phyloP scores from a whole-genome alignment of 352 stramenopile genomes.

The Globisporangium recalcitrans region DNA sequence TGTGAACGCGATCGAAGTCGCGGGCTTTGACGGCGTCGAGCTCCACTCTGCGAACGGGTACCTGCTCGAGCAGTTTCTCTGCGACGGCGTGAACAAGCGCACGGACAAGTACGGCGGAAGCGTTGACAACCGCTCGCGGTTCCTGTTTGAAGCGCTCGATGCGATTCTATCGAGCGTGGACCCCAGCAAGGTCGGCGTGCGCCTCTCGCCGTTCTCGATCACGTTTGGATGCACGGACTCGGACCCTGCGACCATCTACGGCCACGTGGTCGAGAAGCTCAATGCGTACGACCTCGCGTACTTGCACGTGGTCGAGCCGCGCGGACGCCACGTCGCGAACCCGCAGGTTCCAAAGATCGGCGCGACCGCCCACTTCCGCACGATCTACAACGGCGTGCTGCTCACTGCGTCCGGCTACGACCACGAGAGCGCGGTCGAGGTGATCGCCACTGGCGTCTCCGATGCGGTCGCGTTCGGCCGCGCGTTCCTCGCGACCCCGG shows the following conservation, averaged over 20 bases:
- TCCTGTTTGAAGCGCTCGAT: slow-evolving; percentile 57
- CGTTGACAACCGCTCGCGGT: slow-evolving; percentile 59
- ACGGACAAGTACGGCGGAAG: slow-evolving; percentile 76
- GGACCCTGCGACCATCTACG: slow-evolving; percentile 22
- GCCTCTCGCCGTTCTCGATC: slow-evolving; percentile 15
- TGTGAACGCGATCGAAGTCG: slow-evolving; percentile 38
- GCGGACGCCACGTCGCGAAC: slow-evolving; percentile 14
- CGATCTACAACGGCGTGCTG: slow-evolving; percentile 29
- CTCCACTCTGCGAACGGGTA: slow-evolving; percentile 87
- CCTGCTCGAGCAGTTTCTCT: slow-evolving; percentile 84
- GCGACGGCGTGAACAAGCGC: slow-evolving; percentile 51
- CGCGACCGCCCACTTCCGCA: slow-evolving; percentile 29
- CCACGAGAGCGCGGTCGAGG: slow-evolving; percentile 13
- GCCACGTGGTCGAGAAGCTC: slow-evolving; percentile 12
- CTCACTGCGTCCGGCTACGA: slow-evolving; percentile 30
- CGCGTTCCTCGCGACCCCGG: slow-evolving; percentile 45
- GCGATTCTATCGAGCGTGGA: slow-evolving; percentile 8
- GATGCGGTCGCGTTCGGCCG: slow-evolving; percentile 41
- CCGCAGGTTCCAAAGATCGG: slow-evolving; percentile 21
- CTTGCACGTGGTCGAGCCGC: slow-evolving; percentile 32
- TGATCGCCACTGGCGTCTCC: slow-evolving; percentile 17
- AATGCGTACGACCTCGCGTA: slow-evolving; percentile 25
- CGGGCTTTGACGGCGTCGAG: slow-evolving; percentile 88
- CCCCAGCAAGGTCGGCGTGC: slow-evolving; percentile 10
- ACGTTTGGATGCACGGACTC: slow-evolving; percentile 22